Evolutionary conservation across 2,329 filamentous ascomycete genomes (phyloP).

Genomic region (Lachnellula occidentalis): DNA sequence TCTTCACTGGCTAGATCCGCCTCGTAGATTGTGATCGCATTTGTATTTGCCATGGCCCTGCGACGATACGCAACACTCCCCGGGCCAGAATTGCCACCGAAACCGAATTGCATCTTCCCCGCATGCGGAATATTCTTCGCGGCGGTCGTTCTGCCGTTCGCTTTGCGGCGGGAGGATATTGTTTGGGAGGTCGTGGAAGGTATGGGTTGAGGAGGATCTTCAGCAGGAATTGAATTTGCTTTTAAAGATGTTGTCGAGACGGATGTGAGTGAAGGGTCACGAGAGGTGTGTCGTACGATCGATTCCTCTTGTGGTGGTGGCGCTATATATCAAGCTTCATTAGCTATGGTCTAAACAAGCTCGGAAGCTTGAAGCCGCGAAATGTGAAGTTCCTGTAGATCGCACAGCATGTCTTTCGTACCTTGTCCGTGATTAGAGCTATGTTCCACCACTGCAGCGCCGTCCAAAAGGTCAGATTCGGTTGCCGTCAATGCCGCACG

Average conservation of each 20-base stretch:
- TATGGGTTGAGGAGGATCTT: slow-evolving; percentile 1
- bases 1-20: slow-evolving; percentile 57
- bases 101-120: slow-evolving; percentile 25
- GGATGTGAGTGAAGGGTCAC: neutral
- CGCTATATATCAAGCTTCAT: neutral
- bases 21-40: slow-evolving; percentile 43
- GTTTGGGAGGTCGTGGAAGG: slow-evolving; percentile 2
- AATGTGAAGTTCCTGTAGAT: neutral
- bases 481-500: neutral
- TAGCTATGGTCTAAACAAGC: neutral
- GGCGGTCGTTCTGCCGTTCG: slow-evolving; percentile 7
- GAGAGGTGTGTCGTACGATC: neutral
- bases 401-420: neutral
- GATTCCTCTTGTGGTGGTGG: neutral
- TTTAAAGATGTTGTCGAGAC: neutral
- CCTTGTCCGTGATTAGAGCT: neutral
- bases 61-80: slow-evolving; percentile 17
- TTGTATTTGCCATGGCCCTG: slow-evolving; percentile 28
- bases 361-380: neutral
- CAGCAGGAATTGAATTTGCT: slow-evolving; percentile 1
- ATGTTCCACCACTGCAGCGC: neutral
- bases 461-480: neutral
- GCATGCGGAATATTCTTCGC: slow-evolving; percentile 4
- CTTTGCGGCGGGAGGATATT: slow-evolving; percentile 4
- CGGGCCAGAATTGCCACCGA: slow-evolving; percentile 10